Evolutionary conservation across 176 grass and related monocot genomes (phyloP).

Genomic region (Ensete glaucum): DNA sequence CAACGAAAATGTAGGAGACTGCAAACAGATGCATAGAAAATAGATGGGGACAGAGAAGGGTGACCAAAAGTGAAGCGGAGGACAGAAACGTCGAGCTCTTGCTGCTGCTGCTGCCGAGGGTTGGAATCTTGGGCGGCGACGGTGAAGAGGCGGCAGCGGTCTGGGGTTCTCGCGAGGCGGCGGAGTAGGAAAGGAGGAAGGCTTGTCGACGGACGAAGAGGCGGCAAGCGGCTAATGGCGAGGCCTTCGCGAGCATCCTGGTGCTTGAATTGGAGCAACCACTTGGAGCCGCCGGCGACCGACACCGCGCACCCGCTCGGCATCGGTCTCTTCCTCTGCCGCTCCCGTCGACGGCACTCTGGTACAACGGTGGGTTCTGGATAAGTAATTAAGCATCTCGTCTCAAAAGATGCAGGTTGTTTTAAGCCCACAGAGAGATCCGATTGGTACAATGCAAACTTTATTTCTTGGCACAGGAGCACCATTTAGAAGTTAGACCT

Average conservation of each 20-base stretch:
- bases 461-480: too few relatives aligned
- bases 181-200: neutral
- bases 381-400: too few relatives aligned
- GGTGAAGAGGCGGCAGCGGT: slow-evolving; percentile 2
- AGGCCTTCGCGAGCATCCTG: neutral
- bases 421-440: too few relatives aligned
- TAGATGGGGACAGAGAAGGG: neutral
- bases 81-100: slow-evolving; percentile 73
- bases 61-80: slow-evolving; percentile 91
- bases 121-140: slow-evolving; percentile 42
- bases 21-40: neutral
- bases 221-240: neutral
- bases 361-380: too few relatives aligned
- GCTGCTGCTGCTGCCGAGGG: slow-evolving; percentile 29
- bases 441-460: too few relatives aligned
- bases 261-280: neutral
- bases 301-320: neutral
- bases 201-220: neutral
- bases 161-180: neutral
- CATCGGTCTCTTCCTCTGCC: neutral
- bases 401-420: too few relatives aligned
- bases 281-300: neutral
- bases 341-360: too few relatives aligned
- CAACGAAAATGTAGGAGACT: neutral
- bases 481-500: too few relatives aligned